Evolutionary conservation across 345 rosid genomes (phyloP).

Genomic region (Acer saccharum): DNA sequence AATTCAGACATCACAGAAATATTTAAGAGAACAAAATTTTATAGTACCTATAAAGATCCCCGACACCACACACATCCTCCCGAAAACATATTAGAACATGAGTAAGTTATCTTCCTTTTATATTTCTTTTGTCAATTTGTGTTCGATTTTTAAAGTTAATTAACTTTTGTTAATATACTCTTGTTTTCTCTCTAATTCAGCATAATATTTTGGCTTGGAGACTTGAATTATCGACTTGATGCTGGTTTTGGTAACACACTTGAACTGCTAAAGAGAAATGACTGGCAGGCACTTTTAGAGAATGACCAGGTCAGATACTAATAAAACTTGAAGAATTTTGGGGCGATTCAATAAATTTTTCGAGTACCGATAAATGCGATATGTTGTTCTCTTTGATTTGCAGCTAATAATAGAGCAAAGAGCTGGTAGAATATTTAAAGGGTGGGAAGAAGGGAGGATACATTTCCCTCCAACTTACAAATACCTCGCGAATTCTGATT

Average conservation of each 20-base stretch:
- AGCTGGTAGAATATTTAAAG: slow-evolving; percentile 77
- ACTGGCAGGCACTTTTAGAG: slow-evolving; percentile 82
- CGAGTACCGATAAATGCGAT: neutral
- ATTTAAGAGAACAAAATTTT: slow-evolving; percentile 75
- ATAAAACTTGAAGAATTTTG: neutral
- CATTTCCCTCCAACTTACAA: slow-evolving; percentile 93
- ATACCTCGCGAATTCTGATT: slow-evolving; percentile 65
- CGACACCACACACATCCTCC: slow-evolving; percentile 36
- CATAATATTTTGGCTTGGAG: slow-evolving; percentile 94
- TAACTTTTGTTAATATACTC: neutral
- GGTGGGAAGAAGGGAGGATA: slow-evolving; percentile 92
- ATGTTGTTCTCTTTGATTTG: slow-evolving; percentile 8
- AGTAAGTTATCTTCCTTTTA: slow-evolving; percentile 49
- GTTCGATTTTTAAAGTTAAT: neutral
- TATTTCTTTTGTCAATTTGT: neutral
- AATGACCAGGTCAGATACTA: slow-evolving; percentile 69
- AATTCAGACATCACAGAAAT: slow-evolving; percentile 85
- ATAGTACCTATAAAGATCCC: slow-evolving; percentile 38
- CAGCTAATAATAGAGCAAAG: slow-evolving; percentile 75
- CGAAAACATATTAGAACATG: slow-evolving; percentile 70
- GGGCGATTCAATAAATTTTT: neutral
- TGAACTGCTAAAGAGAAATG: slow-evolving; percentile 54
- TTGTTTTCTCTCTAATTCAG: slow-evolving; percentile 33
- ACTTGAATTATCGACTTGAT: slow-evolving; percentile 89
- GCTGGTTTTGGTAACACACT: slow-evolving; percentile 40